Conservation (phyloP, 306 rosid species). For the Gastrolobium villosum region DNA sequence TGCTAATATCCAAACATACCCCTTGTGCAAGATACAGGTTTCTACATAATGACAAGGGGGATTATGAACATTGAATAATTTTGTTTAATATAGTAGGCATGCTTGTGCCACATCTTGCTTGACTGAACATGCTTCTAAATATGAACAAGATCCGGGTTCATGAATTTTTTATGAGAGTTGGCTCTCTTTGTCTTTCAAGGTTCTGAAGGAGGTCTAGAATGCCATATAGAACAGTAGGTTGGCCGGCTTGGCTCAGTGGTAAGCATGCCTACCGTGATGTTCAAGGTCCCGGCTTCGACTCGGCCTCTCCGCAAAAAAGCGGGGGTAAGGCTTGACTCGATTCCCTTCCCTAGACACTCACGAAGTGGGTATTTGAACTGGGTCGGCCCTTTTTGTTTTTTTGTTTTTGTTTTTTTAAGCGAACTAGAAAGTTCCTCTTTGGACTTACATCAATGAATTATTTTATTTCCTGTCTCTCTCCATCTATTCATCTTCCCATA, state of each 20-base stretch:
- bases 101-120: constrained; percentile 14
- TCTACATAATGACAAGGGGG: constrained; percentile 11
- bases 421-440: neutral
- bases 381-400: no score
- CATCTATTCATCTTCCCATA: constrained; percentile 14
- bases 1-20: neutral
- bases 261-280: no score
- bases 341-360: no score
- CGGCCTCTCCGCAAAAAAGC: no score
- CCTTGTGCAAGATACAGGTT: constrained; percentile 4
- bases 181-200: constrained; percentile 11
- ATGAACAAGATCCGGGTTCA: neutral
- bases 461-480: constrained; percentile 8
- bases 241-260: no score
- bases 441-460: neutral
- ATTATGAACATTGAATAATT: constrained; percentile 7
- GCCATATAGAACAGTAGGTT: constrained; percentile 5
- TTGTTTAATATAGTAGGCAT: constrained; percentile 19
- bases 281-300: no score
- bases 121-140: constrained; percentile 6
- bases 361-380: no score
- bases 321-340: no score
- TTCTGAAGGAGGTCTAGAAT: constrained; percentile 30
- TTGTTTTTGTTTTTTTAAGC: neutral
- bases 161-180: constrained; percentile 22